Conservation (phyloP, 495 filamentous ascomycete species). For the Rhizodiscina lignyota region DNA sequence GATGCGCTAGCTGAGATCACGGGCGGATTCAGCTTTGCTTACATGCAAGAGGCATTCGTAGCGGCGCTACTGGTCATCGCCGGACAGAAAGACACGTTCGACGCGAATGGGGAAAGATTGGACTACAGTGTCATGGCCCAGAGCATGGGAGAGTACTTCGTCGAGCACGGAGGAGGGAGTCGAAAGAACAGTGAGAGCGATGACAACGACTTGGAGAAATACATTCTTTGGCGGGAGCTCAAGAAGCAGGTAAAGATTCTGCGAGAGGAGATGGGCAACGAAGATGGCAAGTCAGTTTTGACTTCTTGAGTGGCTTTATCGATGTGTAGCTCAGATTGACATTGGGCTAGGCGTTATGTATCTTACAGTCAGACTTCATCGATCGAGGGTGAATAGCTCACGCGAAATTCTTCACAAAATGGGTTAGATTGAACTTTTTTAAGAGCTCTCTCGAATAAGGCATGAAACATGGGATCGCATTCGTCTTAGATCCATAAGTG, state of each 20-base stretch:
- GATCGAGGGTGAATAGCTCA: too few species aligned
- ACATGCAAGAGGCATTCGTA: slow-evolving; percentile 15
- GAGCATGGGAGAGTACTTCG: too few species aligned
- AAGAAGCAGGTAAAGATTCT: slow-evolving; percentile 12
- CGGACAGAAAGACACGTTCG: slow-evolving; percentile 9
- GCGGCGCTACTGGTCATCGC: slow-evolving; percentile 11
- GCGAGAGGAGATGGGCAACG: slow-evolving; percentile 18
- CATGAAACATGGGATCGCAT: too few species aligned
- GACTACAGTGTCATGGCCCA: background rate
- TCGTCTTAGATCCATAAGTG: too few species aligned
- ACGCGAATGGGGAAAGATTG: background rate
- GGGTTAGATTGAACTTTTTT: too few species aligned
- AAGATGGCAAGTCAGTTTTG: too few species aligned
- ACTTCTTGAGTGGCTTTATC: too few species aligned
- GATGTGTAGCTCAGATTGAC: too few species aligned
- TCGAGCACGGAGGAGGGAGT: slow-evolving; percentile 5
- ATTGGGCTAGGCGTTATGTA: too few species aligned
- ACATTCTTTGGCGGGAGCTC: slow-evolving; percentile 11
- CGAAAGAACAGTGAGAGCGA: slow-evolving; percentile 9
- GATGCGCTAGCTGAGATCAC: slow-evolving; percentile 7
- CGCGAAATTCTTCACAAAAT: too few species aligned
- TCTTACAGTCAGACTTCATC: too few species aligned
- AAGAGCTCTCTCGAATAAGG: too few species aligned
- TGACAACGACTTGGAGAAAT: slow-evolving; percentile 12
- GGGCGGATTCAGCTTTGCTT: slow-evolving; percentile 14